Base-by-base conservation (phyloP, 768 basidiomycete genomes). In the Dictyophora rubrovolvata region DNA sequence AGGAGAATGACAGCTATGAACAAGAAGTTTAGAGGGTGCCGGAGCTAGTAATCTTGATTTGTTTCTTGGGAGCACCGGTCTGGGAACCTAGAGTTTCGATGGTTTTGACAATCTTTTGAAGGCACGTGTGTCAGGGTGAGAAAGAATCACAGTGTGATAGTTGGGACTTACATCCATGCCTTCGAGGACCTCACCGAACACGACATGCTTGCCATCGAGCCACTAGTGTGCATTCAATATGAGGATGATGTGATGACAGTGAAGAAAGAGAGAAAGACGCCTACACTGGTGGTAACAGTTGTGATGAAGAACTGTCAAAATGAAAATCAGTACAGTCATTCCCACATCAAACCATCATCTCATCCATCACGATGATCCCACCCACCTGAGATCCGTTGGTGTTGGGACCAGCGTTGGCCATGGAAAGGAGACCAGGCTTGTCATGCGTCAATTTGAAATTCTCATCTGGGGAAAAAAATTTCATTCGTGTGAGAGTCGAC, bases 271-370 rank as follows among this genome's bases (percentile, higher is more conserved):
- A 21, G 16, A 51, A 17, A 36, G 16, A 17, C 18, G 20, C 56
- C n/a, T 53, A 59, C 57, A 21, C 18, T 36, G 2, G 88, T 88
- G 35, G 74, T 71, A 58, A 83, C 84, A 46, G 90, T 93, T 63
- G 88, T 91, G 75, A 94, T 84, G 79, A 95, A 93, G 81, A 94
- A 93, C 71, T 92, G 87, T 17, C 81, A 78, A 49, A 16, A 9
- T 12, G 9, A 22, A 48, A 23, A 33, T 11, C 23, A 21, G 47
- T 20, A 56, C 11, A 23, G 20, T n/a, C 16, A 36, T 42, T 18
- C 5, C 20, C 36, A 2, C 14, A 21, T 4, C 12, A 34, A 6
- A n/a, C n/a, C n/a, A n/a, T n/a, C n/a, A n/a, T n/a, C n/a, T n/a
- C n/a, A n/a, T n/a, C n/a, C n/a, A n/a, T n/a, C n/a, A n/a, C n/a